Base-by-base conservation (phyloP, 2,329 filamentous ascomycete species). In the Diaporthe citriasiana region DNA sequence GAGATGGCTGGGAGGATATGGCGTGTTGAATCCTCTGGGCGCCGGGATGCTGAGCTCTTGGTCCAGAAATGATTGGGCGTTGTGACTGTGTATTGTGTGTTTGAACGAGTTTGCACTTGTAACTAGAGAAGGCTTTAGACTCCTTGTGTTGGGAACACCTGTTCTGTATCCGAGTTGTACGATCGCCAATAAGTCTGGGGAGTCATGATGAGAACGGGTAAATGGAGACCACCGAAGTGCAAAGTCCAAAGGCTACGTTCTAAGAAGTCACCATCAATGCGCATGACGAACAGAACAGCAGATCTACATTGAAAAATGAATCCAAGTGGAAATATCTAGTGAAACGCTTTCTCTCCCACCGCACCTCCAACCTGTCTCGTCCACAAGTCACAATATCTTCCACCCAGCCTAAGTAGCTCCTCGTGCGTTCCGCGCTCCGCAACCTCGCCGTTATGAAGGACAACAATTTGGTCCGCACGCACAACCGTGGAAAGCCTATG, bases 371-470 rank as follows among this genome's bases (percentile, higher is more conserved):
- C 95, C 82, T 97, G 95, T 83, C 95, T 96, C 76, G 92, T 91
- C 95, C 95, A 98, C 90, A 98, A 95, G 74, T 92, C 92, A 13
- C 91, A 89, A 80, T 98, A 98, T 74, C 92, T 91, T 12, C 94
- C 94, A 42, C 90, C 91, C 60, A 89, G 85, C 3, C 87, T 87
- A 8, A 97, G 85, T 3, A 98, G 87, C 78, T 96, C 91, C n/a
- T 93, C 89, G 80, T 98, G 95, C 0, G 91, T 95, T 22, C 95
- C 95, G 59, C 89, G 88, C 84, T 97, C 95, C 15, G 90, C 90
- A 66, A 97, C 92, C 60, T 89, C 87, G 19, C 95, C 95, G 74
- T 91, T 90, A 76, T 93, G 91, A 40, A 95, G 87, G 63, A 97
- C 94, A 72, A 95, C 87, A 74, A 97, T 95, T 79, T 95, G 93